Evolutionary conservation across 2,329 filamentous ascomycete genomes (phyloP), one percentile per base, ranked within the genome.

Genomic region (Pseudonectria buxi): DNA sequence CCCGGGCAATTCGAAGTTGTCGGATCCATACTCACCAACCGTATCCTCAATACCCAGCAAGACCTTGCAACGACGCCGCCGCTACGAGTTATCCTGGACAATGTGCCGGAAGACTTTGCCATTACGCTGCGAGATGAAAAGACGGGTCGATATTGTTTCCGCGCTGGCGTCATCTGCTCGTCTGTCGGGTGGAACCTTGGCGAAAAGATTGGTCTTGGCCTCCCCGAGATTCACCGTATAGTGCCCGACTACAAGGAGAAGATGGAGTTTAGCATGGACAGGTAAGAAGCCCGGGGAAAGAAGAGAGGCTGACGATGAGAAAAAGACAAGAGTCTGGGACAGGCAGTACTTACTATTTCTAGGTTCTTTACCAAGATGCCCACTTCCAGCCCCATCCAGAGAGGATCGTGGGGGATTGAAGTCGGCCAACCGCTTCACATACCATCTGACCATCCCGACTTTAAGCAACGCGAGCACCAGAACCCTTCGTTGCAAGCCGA

Each of bases 241-340:
- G 82, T 94, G 14, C 86, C 87, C 0, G 84, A 92, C 50, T 94
- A 90, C 57, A 84, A 84, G 46, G 81, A 86, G 56, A 94, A 89
- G 65, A 88, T 94, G 83, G 75, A 83, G 26, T 83, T 87, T 44
- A 88, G 83, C 27, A 89, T 94, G 82, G 86, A 94, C 51, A 71
- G 85, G 75, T 86, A 62, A 33, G 72, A 3, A 2, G 10, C 9
- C 2, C 7, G 4, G 3, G 3, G 0, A 14, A 16, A 7, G 14
- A 13, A 9, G 15, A 10, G 2, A 10, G 14, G 9, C 24, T 9
- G 7, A 7, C 3, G 7, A n/a, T n/a, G n/a, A n/a, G n/a, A n/a
- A 13, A 24, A 24, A 18, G 14, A 4, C 11, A 14, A 27, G 26
- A 5, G 11, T 14, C 26, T 6, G 4, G 13, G 26, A 6, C 18